Conservation (phyloP, 1,284 basidiomycete species). For the Ustilago lituana region DNA sequence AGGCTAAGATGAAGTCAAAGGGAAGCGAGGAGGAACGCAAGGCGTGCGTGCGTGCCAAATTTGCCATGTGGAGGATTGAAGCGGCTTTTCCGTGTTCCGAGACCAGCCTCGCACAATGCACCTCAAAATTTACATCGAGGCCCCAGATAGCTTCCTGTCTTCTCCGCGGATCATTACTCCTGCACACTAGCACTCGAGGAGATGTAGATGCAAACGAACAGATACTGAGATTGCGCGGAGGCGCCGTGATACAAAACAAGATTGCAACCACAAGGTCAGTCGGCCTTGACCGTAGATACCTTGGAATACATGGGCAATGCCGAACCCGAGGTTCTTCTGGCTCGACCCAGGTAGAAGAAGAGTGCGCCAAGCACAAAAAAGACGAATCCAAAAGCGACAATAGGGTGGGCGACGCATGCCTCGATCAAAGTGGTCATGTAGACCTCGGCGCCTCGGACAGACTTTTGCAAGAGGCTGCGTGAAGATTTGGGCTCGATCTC, state of each 20-base stretch:
- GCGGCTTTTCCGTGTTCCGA: background rate
- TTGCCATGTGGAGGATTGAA: too few species aligned
- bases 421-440: slow-evolving; percentile 26
- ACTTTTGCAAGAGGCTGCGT: slow-evolving; percentile 42
- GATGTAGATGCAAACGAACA: slow-evolving; percentile 1
- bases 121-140: too few species aligned
- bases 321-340: slow-evolving; percentile 3
- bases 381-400: slow-evolving; percentile 37
- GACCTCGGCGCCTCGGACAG: slow-evolving; percentile 34
- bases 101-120: too few species aligned
- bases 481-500: slow-evolving; percentile 40
- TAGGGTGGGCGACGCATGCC: slow-evolving; percentile 25
- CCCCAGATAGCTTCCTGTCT: too few species aligned
- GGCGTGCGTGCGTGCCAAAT: too few species aligned
- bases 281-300: slow-evolving; percentile 43
- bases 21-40: too few species aligned
- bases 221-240: too few species aligned
- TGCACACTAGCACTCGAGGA: too few species aligned
- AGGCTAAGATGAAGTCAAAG: too few species aligned
- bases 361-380: slow-evolving; percentile 17
- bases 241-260: too few species aligned
- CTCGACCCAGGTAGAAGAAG: slow-evolving; percentile 33
- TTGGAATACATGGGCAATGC: slow-evolving; percentile 39
- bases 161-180: too few species aligned
- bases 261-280: too few species aligned